These are phyloP conservation scores for Aspergillus sp. DNA, from an alignment of 2,329 filamentous ascomycete genomes.

Conservation along the genomic window DNA sequence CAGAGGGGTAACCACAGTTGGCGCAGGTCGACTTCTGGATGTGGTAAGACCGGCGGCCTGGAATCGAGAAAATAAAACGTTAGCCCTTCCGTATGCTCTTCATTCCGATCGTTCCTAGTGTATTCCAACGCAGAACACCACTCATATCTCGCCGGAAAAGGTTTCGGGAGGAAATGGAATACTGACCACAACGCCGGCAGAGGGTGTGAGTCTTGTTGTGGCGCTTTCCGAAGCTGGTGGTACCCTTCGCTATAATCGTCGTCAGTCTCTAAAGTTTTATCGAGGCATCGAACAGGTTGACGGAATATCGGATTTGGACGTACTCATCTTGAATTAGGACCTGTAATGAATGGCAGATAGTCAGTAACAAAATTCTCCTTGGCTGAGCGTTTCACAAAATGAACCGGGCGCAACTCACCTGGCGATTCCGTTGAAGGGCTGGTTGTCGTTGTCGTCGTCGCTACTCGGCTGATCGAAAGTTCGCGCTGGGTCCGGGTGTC, in stretches of 20 bases:
- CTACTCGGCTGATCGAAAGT: slow-evolving; percentile 41
- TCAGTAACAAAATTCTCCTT: slow-evolving; percentile 22
- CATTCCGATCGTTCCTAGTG: slow-evolving; percentile 6
- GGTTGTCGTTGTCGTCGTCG: slow-evolving; percentile 48
- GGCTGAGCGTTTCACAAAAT: slow-evolving; percentile 1
- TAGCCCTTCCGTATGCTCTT: slow-evolving; percentile 21
- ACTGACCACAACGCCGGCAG: slow-evolving; percentile 97
- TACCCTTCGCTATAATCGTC: slow-evolving; percentile 64
- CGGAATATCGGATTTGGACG: slow-evolving; percentile 37
- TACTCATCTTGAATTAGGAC: slow-evolving; percentile 61
- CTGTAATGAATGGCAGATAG: slow-evolving; percentile 25
- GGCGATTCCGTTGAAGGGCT: slow-evolving; percentile 48
- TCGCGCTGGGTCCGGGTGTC: slow-evolving; percentile 32
- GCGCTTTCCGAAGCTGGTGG: slow-evolving; percentile 73
- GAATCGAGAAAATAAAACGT: slow-evolving; percentile 30
- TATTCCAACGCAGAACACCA: slow-evolving; percentile 15
- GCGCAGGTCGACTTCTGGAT: slow-evolving; percentile 99
- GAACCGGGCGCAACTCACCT: slow-evolving; percentile 32
- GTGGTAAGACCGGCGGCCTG: slow-evolving; percentile 95
- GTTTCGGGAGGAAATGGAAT: slow-evolving; percentile 22
- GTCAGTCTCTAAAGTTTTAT: slow-evolving; percentile 44
- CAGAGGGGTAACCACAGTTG: slow-evolving; percentile 93
- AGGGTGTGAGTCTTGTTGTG: slow-evolving; percentile 98
- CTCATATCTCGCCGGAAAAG: slow-evolving; percentile 14
- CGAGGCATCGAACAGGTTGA: slow-evolving; percentile 22